Evolutionary conservation across 768 basidiomycete species (phyloP), one percentile per base, ranked within the genome.

Genomic region (Asterophora lycoperdoides): DNA sequence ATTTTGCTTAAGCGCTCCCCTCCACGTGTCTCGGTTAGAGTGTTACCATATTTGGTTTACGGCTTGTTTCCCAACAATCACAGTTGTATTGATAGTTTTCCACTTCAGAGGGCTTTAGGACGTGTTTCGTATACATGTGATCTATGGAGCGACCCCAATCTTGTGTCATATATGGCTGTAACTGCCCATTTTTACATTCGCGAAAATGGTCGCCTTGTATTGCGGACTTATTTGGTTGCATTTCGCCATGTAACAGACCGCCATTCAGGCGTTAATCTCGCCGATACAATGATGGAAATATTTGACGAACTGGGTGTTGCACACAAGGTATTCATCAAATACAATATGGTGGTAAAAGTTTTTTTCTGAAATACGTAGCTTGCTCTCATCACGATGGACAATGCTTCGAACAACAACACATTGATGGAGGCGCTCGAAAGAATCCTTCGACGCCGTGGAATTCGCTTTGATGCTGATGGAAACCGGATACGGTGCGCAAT

Each of bases 391-490:
- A 71, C 68, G 1, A 51, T 69, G 4, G 68, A 71, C 46, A 73
- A 70, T 54, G 68, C 69, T 2, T 64, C 63, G 8, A 71, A 67
- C 38, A 65, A 64, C 48, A 55, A 64, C 28, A 67, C 69, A 4
- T 56, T 63, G 37, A 64, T 72, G 64, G 56, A 55, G 26, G 53
- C 44, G 28, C 44, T 68, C 5, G 57, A 43, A 19, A 4, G 34
- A 3, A 37, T 58, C 13, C 48, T 62, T 34, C 39, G 30, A 13
- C 17, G 2, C 4, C 41, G 38, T 0, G 34, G 28, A 0, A 53
- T 61, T 3, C 34, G 40, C 10, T 65, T 63, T 47, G 49, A 59
- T 42, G 15, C 26, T 1, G 49, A 61, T 32, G 62, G 60, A 1
- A 61, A 65, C 39, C 53, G 26, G n/a, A 42, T 52, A 29, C 30